Evolutionary conservation across 73 alveolate genomes (phyloP).

Genomic region (Paramecium octaurelia): DNA sequence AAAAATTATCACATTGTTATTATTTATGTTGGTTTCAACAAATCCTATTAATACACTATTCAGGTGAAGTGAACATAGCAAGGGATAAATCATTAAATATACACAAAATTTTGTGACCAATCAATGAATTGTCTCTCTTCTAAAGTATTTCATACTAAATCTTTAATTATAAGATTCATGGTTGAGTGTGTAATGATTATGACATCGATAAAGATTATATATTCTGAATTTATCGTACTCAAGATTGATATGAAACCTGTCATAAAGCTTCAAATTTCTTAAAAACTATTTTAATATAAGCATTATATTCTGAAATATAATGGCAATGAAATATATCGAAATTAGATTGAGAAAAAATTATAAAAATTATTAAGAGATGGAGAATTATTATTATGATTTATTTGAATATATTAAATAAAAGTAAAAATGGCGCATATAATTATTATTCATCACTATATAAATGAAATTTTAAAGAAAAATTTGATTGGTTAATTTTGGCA

Average conservation of each 20-base stretch:
- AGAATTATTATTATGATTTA: neutral
- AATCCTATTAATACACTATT: neutral
- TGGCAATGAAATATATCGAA: neutral
- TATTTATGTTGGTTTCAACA: no score
- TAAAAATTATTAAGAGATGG: neutral
- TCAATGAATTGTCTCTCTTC: neutral
- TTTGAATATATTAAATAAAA: neutral
- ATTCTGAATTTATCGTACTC: no score
- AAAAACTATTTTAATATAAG: neutral
- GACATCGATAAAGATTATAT: neutral
- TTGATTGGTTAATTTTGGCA: conserved; percentile 19
- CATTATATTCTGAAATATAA: neutral
- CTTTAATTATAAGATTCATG: neutral
- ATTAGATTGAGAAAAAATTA: neutral
- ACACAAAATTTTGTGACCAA: neutral
- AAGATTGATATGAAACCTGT: no score
- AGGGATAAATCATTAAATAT: neutral
- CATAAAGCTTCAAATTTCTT: neutral
- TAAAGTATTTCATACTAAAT: no score
- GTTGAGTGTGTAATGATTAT: no score
- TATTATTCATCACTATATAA: neutral
- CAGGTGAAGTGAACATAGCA: neutral
- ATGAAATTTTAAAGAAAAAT: neutral
- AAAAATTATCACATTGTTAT: no score
- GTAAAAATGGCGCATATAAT: neutral